Conservation (phyloP, 768 basidiomycete genomes). For the Gymnopilus junonius region DNA sequence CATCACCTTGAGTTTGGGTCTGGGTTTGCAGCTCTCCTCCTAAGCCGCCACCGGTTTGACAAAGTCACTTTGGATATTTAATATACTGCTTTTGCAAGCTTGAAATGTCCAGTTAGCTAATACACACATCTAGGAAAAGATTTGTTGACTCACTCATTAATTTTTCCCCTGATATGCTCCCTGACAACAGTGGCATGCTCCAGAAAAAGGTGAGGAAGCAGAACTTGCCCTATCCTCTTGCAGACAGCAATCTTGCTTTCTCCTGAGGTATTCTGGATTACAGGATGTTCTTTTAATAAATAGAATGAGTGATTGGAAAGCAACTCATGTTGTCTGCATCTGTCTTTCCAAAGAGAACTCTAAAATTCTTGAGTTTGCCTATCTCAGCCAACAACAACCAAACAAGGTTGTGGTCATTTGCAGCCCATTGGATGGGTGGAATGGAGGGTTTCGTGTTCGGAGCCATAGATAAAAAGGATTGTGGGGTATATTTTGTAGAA, state of each 20-base stretch:
- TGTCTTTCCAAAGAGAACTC: conserved; percentile 26
- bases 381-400: conserved; percentile 19
- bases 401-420: conserved; percentile 1
- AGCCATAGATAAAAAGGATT: neutral
- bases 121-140: neutral
- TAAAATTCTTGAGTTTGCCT: conserved; percentile 19
- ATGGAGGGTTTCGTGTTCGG: conserved; percentile 3
- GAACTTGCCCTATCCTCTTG: neutral
- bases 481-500: neutral
- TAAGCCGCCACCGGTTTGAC: conserved; percentile 24
- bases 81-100: conserved; percentile 16
- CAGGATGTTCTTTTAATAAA: neutral
- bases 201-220: too few species aligned
- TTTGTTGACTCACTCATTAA: neutral
- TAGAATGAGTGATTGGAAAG: neutral
- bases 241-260: neutral
- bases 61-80: conserved; percentile 18
- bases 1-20: neutral
- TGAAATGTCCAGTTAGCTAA: neutral
- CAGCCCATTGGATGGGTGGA: conserved; percentile 5
- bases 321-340: conserved; percentile 11
- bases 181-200: too few species aligned
- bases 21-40: neutral
- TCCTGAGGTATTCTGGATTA: neutral
- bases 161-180: neutral